Percentiles rank a stretch among this genome's conserved stretches.
These are phyloP conservation scores for Nitzschia sp. DNA, from an alignment of 108 stramenopile genomes.

Conservation along the genomic window DNA sequence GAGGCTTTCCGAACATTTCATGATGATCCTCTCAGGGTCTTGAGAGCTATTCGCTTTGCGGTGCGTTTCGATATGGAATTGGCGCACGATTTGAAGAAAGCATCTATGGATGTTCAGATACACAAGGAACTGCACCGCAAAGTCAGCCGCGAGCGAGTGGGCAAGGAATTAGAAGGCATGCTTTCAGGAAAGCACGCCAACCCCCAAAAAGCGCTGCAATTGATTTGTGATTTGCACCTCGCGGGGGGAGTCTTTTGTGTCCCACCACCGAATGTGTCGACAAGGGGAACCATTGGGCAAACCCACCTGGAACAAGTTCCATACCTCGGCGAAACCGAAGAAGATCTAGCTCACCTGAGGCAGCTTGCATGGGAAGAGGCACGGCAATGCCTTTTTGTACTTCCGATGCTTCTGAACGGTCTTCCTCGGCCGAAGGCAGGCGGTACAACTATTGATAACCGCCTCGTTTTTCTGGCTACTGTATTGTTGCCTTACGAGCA, in stretches of 20 bases:
- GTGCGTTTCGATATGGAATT: slow-evolving; percentile 77
- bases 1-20: slow-evolving; percentile 69
- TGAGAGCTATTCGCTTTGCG: slow-evolving; percentile 90
- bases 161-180: slow-evolving; percentile 91
- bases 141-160: slow-evolving; percentile 89
- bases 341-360: slow-evolving; percentile 20
- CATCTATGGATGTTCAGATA: slow-evolving; percentile 47
- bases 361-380: slow-evolving; percentile 48
- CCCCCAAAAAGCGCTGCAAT: slow-evolving; percentile 59
- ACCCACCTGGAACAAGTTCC: slow-evolving; percentile 9
- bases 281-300: slow-evolving; percentile 33
- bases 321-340: slow-evolving; percentile 12
- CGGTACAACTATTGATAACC: slow-evolving; percentile 32
- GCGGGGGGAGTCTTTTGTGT: slow-evolving; percentile 70
- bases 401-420: slow-evolving; percentile 10
- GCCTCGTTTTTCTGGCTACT: slow-evolving; percentile 62
- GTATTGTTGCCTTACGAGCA: slow-evolving; percentile 68
- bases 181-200: slow-evolving; percentile 69
- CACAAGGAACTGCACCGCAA: slow-evolving; percentile 79
- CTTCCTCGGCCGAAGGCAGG: neutral
- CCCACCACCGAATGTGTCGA: slow-evolving; percentile 26
- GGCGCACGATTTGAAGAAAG: slow-evolving; percentile 54
- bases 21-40: slow-evolving; percentile 92
- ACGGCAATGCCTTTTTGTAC: slow-evolving; percentile 16
- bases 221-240: slow-evolving; percentile 68